Conservation (phyloP, 169 alveolate species). For the Plasmodium falciparum region DNA sequence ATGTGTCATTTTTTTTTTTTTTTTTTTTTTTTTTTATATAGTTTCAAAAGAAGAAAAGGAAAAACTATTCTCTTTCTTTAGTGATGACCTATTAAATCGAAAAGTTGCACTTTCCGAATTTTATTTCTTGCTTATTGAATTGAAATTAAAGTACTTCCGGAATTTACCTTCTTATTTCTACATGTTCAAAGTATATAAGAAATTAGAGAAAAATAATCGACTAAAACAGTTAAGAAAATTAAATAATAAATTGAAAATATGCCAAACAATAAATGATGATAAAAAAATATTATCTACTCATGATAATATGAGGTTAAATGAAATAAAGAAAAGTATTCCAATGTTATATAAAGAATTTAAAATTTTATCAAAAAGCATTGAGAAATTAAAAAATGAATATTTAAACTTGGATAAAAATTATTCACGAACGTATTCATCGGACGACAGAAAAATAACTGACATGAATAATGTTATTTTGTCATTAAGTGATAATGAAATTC, state of each 20-base stretch:
- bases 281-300: neutral
- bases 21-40: slow-evolving; percentile 1
- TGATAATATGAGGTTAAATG: slow-evolving; percentile 15
- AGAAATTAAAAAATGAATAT: slow-evolving; percentile 49
- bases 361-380: slow-evolving; percentile 38
- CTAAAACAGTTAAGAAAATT: slow-evolving; percentile 20
- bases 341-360: slow-evolving; percentile 48
- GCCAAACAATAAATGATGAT: slow-evolving; percentile 41
- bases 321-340: slow-evolving; percentile 49
- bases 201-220: slow-evolving; percentile 24
- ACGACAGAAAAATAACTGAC: slow-evolving; percentile 4
- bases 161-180: slow-evolving; percentile 77
- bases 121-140: slow-evolving; percentile 78
- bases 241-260: slow-evolving; percentile 71
- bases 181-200: slow-evolving; percentile 72
- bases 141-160: slow-evolving; percentile 74
- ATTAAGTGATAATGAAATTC: neutral
- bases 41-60: slow-evolving; percentile 78
- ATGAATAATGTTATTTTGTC: slow-evolving; percentile 17
- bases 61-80: slow-evolving; percentile 77
- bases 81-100: slow-evolving; percentile 75
- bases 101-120: slow-evolving; percentile 79
- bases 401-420: slow-evolving; percentile 43
- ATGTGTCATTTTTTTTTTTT: neutral
- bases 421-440: slow-evolving; percentile 19